Percentiles rank a stretch among this genome's conserved stretches.
Evolutionary conservation across 192 early-diverging fungal species (phyloP).

Genomic region (Gamsiella multidivaricata): DNA sequence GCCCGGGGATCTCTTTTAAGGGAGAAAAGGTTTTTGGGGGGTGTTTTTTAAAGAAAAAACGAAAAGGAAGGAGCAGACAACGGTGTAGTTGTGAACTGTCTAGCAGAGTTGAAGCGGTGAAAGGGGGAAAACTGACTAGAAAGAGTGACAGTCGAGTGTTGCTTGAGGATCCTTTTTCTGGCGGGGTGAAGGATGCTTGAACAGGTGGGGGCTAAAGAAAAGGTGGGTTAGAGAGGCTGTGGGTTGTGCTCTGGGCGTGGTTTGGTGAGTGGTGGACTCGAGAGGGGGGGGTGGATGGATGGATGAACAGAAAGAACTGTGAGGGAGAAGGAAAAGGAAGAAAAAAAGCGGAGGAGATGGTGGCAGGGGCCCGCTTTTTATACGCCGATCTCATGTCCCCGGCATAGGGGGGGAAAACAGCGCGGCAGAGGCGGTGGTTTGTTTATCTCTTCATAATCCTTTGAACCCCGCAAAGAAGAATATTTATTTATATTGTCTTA

Average conservation of each 20-base stretch:
- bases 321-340: slow-evolving; percentile 25
- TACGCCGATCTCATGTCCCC: too few species aligned
- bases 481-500: too few species aligned
- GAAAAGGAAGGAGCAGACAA: slow-evolving; percentile 21
- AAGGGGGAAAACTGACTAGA: slow-evolving; percentile 38
- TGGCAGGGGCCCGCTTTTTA: background rate
- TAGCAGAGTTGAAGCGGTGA: slow-evolving; percentile 29
- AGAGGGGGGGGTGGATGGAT: slow-evolving; percentile 23
- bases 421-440: too few species aligned
- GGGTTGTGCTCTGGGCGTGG: slow-evolving; percentile 8
- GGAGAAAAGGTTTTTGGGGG: slow-evolving; percentile 31
- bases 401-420: too few species aligned
- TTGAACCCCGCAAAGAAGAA: too few species aligned
- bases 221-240: slow-evolving; percentile 30
- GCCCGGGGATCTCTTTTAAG: slow-evolving; percentile 47
- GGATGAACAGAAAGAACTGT: slow-evolving; percentile 26
- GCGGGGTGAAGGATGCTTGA: slow-evolving; percentile 22
- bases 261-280: background rate
- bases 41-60: slow-evolving; percentile 45
- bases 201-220: slow-evolving; percentile 4
- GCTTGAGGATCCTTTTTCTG: slow-evolving; percentile 42
- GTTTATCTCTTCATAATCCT: too few species aligned
- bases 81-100: slow-evolving; percentile 52
- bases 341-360: background rate
- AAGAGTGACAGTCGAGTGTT: slow-evolving; percentile 27